phyloP scores from a whole-genome alignment of 257 asterid genomes.

The Penstemon newberryi region DNA sequence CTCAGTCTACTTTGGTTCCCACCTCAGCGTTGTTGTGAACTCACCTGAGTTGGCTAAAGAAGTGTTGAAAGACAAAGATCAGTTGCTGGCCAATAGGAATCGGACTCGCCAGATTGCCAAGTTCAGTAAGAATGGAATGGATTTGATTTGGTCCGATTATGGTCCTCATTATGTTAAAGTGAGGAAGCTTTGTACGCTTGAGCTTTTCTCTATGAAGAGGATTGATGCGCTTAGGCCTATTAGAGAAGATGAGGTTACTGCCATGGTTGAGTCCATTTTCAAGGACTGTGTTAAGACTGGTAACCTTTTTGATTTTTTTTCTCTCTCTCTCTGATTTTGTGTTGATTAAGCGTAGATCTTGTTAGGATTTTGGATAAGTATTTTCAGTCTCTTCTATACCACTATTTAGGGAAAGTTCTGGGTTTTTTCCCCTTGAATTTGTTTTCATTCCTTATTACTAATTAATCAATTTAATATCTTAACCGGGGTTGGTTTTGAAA shows the following conservation, averaged over 20 bases:
- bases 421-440: neutral
- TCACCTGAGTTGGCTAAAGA: conserved; percentile 45
- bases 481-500: neutral
- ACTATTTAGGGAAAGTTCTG: neutral
- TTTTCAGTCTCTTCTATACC: neutral
- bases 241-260: conserved; percentile 79
- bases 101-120: conserved; percentile 42
- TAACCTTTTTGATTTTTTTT: conserved; percentile 7
- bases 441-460: too few species aligned
- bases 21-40: conserved; percentile 40
- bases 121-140: conserved; percentile 72
- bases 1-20: conserved; percentile 52
- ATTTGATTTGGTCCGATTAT: conserved; percentile 86
- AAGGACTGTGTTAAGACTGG: conserved; percentile 59
- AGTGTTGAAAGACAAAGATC: conserved; percentile 51
- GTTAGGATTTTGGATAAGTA: neutral
- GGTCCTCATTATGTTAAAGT: conserved; percentile 90
- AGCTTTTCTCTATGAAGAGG: conserved; percentile 70
- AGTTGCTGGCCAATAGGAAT: conserved; percentile 43
- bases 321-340: too few species aligned
- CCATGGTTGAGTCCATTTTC: conserved; percentile 72
- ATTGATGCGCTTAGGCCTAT: conserved; percentile 75
- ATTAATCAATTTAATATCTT: too few species aligned
- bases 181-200: conserved; percentile 76
- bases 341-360: neutral